Evolutionary conservation across 2,329 filamentous ascomycete genomes (phyloP).

Genomic region (Fusarium beomiforme): DNA sequence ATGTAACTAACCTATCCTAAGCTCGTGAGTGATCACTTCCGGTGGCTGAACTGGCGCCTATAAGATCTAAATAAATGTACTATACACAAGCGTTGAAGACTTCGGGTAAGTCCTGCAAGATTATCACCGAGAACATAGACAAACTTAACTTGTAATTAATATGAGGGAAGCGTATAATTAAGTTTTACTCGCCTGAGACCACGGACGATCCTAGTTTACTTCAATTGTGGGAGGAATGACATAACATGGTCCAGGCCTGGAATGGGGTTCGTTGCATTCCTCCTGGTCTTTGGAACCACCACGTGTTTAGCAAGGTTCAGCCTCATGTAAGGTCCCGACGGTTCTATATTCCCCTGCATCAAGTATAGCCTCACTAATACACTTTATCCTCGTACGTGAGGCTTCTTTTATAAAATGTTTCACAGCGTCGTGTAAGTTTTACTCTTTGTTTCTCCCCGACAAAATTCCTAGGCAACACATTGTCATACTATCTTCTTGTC

Average conservation of each 20-base stretch:
- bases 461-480: not conserved
- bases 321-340: constrained; percentile 7
- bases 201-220: not conserved
- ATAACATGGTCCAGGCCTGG: constrained; percentile 5
- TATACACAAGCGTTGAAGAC: not conserved
- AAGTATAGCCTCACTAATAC: not conserved
- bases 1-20: not conserved
- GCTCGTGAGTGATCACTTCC: no score
- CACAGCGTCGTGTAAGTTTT: not conserved
- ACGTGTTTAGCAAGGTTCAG: not conserved
- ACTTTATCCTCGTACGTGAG: not conserved
- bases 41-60: not conserved
- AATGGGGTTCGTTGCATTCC: constrained; percentile 3
- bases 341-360: constrained; percentile 9
- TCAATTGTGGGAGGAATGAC: constrained; percentile 6
- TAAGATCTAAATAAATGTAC: not conserved
- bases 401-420: constrained; percentile 12
- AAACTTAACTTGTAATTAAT: not conserved
- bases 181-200: not conserved
- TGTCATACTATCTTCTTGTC: not conserved
- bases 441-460: not conserved
- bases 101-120: not conserved
- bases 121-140: not conserved
- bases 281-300: not conserved
- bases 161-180: not conserved